phyloP scores from a whole-genome alignment of 257 asterid species.

The Salvia hispanica region DNA sequence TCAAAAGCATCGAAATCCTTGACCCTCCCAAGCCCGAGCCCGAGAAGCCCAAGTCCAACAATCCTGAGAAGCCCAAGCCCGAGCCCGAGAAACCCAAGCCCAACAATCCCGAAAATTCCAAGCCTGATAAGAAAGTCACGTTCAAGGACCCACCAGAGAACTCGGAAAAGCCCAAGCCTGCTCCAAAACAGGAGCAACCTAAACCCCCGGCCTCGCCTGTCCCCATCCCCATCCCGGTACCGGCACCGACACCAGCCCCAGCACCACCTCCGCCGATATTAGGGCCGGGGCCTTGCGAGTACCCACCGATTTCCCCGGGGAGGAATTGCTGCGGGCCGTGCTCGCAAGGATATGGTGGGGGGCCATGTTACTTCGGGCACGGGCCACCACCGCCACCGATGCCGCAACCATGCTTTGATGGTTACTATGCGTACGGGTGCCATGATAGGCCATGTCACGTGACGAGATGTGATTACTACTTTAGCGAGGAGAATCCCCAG shows the following conservation, averaged over 20 bases:
- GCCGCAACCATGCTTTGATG: constrained; percentile 46
- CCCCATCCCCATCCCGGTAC: no score
- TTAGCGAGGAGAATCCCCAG: constrained; percentile 55
- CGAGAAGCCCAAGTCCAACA: constrained; percentile 23
- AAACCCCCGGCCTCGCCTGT: background rate
- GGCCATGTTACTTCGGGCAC: constrained; percentile 52
- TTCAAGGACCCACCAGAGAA: no score
- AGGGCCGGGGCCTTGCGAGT: constrained; percentile 2
- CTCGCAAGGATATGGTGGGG: constrained; percentile 49
- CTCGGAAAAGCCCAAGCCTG: constrained; percentile 26
- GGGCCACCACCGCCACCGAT: constrained; percentile 51
- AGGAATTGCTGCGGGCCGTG: constrained; percentile 49
- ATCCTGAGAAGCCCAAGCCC: constrained; percentile 35
- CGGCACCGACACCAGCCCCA: background rate
- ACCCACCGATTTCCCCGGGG: constrained; percentile 34
- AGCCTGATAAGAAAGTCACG: constrained; percentile 25
- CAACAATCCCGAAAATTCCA: constrained; percentile 21
- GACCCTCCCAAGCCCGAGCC: constrained; percentile 26
- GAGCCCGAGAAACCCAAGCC: constrained; percentile 33
- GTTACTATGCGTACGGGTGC: constrained; percentile 35
- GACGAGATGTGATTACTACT: constrained; percentile 46
- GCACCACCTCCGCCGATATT: constrained; percentile 23
- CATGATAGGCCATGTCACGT: constrained; percentile 37
- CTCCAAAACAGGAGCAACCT: background rate
- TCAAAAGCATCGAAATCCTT: constrained; percentile 63